These are phyloP conservation scores for Prunus yedoensis DNA, from an alignment of 331 rosid genomes.

Conservation along the genomic window DNA sequence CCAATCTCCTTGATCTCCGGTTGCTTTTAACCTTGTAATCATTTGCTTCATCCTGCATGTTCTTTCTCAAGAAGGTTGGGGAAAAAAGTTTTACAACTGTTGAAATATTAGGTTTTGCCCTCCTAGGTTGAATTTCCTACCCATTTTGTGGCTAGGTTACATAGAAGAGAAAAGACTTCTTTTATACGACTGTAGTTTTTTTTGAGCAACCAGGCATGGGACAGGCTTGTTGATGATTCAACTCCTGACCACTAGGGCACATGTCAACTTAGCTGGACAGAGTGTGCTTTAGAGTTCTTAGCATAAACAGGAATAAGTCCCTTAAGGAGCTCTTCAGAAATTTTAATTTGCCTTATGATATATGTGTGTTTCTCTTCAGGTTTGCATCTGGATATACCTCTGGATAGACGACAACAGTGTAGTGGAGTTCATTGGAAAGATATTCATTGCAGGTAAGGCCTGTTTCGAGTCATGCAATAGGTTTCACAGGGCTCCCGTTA, in stretches of 20 bases:
- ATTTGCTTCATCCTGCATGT: neutral
- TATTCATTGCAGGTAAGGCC: constrained; percentile 85
- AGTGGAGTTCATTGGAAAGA: constrained; percentile 67
- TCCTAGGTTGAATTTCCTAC: neutral
- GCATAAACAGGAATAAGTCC: constrained; percentile 1
- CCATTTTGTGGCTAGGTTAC: neutral
- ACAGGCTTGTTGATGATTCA: neutral
- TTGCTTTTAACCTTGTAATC: neutral
- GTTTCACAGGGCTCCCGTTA: constrained; percentile 18
- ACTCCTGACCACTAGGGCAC: constrained; percentile 6
- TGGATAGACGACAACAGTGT: constrained; percentile 62
- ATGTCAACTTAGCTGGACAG: constrained; percentile 14
- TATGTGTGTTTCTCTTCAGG: constrained; percentile 45
- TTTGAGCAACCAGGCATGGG: neutral
- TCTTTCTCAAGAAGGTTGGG: neutral
- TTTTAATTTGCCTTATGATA: neutral
- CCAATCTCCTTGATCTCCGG: constrained; percentile 6
- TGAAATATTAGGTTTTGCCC: neutral
- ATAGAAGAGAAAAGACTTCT: neutral
- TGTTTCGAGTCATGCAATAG: constrained; percentile 1
- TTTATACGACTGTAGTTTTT: neutral
- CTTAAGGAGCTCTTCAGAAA: neutral
- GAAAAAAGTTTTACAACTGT: neutral
- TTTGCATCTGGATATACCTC: constrained; percentile 84
- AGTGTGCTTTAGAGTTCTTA: neutral